These are phyloP conservation scores for Ogataea minuta DNA, from an alignment of 805 yeast species.

Conservation along the genomic window DNA sequence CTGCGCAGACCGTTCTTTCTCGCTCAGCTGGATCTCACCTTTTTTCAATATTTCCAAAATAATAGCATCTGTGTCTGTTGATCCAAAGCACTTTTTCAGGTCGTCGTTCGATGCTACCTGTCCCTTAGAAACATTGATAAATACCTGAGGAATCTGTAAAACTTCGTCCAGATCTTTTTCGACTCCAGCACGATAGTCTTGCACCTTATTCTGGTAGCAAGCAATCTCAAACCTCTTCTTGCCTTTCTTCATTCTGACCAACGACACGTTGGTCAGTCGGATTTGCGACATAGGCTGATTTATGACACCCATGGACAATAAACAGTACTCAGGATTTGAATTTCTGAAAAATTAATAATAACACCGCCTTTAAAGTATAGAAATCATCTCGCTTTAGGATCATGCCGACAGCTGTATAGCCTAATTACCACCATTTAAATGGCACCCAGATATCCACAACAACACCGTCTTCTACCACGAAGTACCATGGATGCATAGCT, in stretches of 20 bases:
- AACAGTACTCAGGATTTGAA: background rate
- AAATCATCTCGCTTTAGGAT: no score
- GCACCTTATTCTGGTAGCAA: conserved; percentile 95
- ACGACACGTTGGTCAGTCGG: conserved; percentile 87
- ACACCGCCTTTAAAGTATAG: no score
- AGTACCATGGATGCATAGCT: conserved; percentile 56
- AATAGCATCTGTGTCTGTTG: conserved; percentile 70
- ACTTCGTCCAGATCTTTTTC: conserved; percentile 96
- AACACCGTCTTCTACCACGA: conserved; percentile 46
- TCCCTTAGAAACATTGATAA: conserved; percentile 90
- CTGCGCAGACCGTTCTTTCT: conserved; percentile 84
- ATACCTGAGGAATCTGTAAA: conserved; percentile 92
- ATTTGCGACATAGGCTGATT: conserved; percentile 90
- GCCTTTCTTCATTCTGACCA: conserved; percentile 87
- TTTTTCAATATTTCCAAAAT: conserved; percentile 79
- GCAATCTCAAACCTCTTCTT: conserved; percentile 93
- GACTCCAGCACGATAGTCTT: conserved; percentile 84
- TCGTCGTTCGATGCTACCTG: conserved; percentile 89
- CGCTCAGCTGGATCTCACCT: conserved; percentile 94
- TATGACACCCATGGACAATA: conserved; percentile 42
- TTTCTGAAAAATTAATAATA: no score
- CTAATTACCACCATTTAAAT: conserved; percentile 43
- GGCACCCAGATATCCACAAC: conserved; percentile 68
- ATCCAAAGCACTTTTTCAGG: conserved; percentile 66
- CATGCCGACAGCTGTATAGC: no score